Percentiles rank a stretch among this genome's conserved stretches.
Evolutionary conservation across 495 filamentous ascomycete genomes (phyloP).

Genomic region (Parmelia sp.): DNA sequence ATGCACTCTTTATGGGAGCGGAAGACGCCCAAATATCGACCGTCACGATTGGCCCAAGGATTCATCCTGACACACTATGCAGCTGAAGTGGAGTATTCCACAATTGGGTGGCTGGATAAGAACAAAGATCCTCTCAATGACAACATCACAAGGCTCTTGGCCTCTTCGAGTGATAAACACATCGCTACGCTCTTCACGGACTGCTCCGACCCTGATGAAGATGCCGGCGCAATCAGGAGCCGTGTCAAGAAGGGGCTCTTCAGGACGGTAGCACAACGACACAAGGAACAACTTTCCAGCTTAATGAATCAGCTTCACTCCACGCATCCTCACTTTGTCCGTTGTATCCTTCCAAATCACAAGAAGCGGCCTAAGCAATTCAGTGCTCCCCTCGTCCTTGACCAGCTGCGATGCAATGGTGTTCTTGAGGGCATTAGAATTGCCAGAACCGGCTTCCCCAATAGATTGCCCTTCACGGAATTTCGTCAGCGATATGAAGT

Average conservation of each 20-base stretch:
- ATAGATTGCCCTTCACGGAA: conserved; percentile 83
- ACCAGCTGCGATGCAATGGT: conserved; percentile 96
- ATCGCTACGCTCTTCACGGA: conserved; percentile 82
- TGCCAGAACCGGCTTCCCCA: conserved; percentile 96
- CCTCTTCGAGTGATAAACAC: conserved; percentile 73
- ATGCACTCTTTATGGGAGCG: conserved; percentile 93
- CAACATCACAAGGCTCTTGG: conserved; percentile 84
- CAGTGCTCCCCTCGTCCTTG: conserved; percentile 79
- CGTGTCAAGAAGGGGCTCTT: conserved; percentile 97
- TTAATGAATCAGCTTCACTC: conserved; percentile 94
- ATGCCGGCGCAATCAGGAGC: conserved; percentile 61
- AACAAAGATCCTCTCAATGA: conserved; percentile 99
- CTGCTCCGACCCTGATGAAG: conserved; percentile 71
- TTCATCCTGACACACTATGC: conserved; percentile 99
- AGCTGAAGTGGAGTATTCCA: conserved; percentile 94
- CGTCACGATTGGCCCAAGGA: conserved; percentile 80
- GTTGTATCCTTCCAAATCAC: conserved; percentile 97
- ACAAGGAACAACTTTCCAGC: conserved; percentile 93
- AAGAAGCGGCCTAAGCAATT: conserved; percentile 95
- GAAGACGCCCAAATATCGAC: conserved; percentile 87
- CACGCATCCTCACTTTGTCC: conserved; percentile 96
- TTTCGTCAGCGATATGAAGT: conserved; percentile 97
- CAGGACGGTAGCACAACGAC: conserved; percentile 90
- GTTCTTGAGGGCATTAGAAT: conserved; percentile 97
- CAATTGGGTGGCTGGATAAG: conserved; percentile 94